A percentile compares a stretch with the other conserved stretches of the same genome.
Conservation (phyloP, 805 yeast species). For the Metschnikowia lunata region DNA sequence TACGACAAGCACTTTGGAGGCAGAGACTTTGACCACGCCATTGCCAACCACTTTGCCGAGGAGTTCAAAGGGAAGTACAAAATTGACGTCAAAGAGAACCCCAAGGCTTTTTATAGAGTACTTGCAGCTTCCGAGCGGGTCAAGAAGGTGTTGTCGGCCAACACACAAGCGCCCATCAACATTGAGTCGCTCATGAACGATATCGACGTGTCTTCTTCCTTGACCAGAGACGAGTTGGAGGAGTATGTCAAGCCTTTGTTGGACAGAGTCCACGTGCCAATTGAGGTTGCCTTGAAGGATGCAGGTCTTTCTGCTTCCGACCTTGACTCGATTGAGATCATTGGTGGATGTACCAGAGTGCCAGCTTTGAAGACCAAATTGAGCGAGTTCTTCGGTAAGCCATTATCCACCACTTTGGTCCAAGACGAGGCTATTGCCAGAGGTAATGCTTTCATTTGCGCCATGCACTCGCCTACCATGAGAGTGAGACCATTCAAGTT, state of each 20-base stretch:
- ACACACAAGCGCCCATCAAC: conserved; percentile 88
- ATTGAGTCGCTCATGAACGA: conserved; percentile 97
- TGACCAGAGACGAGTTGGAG: conserved; percentile 91
- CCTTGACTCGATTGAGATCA: conserved; percentile 86
- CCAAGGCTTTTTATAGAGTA: conserved; percentile 94
- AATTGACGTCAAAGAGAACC: conserved; percentile 84
- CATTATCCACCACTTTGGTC: conserved; percentile 85
- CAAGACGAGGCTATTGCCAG: conserved; percentile 99
- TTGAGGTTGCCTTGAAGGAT: conserved; percentile 73
- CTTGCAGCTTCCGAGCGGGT: conserved; percentile 86
- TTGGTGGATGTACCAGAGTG: conserved; percentile 98
- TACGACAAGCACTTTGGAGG: conserved; percentile 98
- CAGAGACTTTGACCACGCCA: conserved; percentile 90
- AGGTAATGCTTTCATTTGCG: conserved; percentile 98
- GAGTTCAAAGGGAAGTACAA: conserved; percentile 89
- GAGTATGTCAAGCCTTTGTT: conserved; percentile 80
- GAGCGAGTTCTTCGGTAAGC: conserved; percentile 61
- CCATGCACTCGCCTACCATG: conserved; percentile 97
- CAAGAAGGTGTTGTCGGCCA: conserved; percentile 95
- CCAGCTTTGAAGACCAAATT: conserved; percentile 86
- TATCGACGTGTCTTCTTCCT: conserved; percentile 85
- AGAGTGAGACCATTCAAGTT: conserved; percentile 98
- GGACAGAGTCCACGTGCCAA: conserved; percentile 69
- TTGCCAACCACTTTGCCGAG: conserved; percentile 91
- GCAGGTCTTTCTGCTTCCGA: conserved; percentile 72